phyloP scores from a whole-genome alignment of 2,329 filamentous ascomycete genomes.

The Nigrospora sphaerica region DNA sequence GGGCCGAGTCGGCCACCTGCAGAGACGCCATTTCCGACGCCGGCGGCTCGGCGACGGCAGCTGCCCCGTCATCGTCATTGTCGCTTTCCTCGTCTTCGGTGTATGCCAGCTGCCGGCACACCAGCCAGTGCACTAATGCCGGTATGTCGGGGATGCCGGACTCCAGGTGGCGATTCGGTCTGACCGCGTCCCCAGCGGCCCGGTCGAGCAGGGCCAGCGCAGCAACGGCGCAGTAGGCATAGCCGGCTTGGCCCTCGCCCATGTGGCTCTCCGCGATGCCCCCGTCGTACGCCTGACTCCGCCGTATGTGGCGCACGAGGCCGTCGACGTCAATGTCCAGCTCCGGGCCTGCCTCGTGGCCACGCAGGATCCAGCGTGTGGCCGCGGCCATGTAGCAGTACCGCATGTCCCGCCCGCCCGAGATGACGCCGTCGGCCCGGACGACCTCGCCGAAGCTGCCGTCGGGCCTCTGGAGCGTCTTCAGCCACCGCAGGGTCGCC shows the following conservation, averaged over 20 bases:
- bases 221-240: conserved; percentile 81
- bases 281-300: conserved; percentile 73
- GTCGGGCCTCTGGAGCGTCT: conserved; percentile 67
- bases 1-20: conserved; percentile 18
- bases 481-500: conserved; percentile 68
- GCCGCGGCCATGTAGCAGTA: conserved; percentile 81
- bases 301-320: conserved; percentile 63
- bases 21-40: conserved; percentile 26
- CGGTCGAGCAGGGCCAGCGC: conserved; percentile 70
- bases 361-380: conserved; percentile 75
- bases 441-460: conserved; percentile 88
- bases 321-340: conserved; percentile 69
- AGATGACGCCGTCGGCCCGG: conserved; percentile 48
- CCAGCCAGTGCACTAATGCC: conserved; percentile 45
- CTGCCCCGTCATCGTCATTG: conserved; percentile 35
- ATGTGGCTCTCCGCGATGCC: conserved; percentile 72
- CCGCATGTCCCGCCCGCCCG: conserved; percentile 76
- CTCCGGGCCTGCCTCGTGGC: conserved; percentile 48
- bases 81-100: conserved; percentile 33
- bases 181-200: conserved; percentile 23
- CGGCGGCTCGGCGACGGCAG: conserved; percentile 20
- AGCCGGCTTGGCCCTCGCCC: conserved; percentile 83
- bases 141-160: conserved; percentile 32
- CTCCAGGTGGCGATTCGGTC: conserved; percentile 24
- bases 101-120: conserved; percentile 57